Base-by-base conservation (phyloP, 2,329 filamentous ascomycete species). In the Xylaria hypoxylon region DNA sequence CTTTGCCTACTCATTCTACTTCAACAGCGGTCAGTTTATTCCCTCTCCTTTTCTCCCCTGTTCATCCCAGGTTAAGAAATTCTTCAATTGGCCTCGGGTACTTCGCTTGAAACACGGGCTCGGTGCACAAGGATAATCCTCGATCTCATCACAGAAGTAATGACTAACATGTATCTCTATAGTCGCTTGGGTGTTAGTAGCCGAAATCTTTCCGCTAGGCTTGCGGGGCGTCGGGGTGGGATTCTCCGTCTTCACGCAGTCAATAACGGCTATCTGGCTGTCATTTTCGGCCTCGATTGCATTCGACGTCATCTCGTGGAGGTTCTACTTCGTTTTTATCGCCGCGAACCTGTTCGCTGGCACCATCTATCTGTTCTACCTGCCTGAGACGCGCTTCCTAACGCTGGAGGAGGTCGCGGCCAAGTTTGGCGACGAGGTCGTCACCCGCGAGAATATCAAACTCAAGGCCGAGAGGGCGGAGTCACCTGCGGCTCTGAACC, bases 281-380 rank as follows among this genome's bases (percentile, higher is more conserved):
- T 72, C 74, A 0, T 72, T 75, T 4, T 72, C 72, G 1, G 72
- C 76, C 2, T 72, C 74, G 0, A 59, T 72, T 7, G 77, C 76
- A 0, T 76, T 79, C 11, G 72, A 76, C 15, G 65, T 62, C 2
- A 74, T 79, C 33, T 57, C 64, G 3, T 78, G 76, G 75, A 73
- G 63, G 51, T 78, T 75, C 57, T 78, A 78, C 65, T 74, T 77
- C 22, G 73, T 79, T 3, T 78, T 79, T 44, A 78, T 79, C 19
- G 76, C 70, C 0, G 72, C 69, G 35, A 78, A 77, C 51, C 13
- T 78, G 0, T 71, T 77, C 28, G 73, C 77, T 1, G 74, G 65
- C 3, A 68, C 72, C 1, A 67, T 78, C 7, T 80, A 78, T 62
- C 73, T 64, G n/a, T 71, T 79, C 60, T 79, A 73, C 66, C 70